Base-by-base conservation (phyloP, 768 basidiomycete genomes). In the Lyophyllum decastes region DNA sequence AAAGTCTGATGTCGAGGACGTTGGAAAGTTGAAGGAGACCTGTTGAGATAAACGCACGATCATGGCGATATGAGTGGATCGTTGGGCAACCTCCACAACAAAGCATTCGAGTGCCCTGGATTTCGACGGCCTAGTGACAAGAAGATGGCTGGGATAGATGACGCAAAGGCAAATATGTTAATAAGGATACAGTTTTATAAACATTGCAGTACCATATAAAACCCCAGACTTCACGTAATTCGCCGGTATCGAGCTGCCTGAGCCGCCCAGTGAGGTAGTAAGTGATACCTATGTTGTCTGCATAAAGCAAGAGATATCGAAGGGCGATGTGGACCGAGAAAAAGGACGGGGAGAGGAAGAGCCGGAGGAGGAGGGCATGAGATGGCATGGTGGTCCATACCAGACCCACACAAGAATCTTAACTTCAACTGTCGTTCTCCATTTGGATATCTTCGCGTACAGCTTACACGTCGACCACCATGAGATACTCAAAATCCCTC, bases 271-370 rank as follows among this genome's bases (percentile, higher is more conserved):
- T 90, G 65, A 95, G 82, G 69, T 94, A 95, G 73, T 94, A 94
- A 33, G 91, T 94, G 71, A 95, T 94, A 9, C 91, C 93, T 64
- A 95, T 89, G 73, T 94, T 92, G 77, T 93, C 90, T 16, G 87
- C 80, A 72, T 95, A 94, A 38, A 84, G 63, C 62, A 84, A 82
- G 56, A 95, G 84, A 68, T 98, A 98, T 65, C 88, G 85, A 61
- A 98, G 87, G 27, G 95, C 95, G 64, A 95, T 89, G 78, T 95
- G 91, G 54, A 96, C 90, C 11, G 90, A 91, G 77, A 97, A 98
- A 79, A 92, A 98, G 34, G 87, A 87, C 4, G 92, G 90, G 19
- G 92, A 94, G 56, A 95, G 87, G 71, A 97, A 96, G 49, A 98
- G 87, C 27, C 95, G 89, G 54, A 98, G 84, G 52, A 95, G 88